A percentile compares a stretch with the other conserved stretches of the same genome.
Conservation (phyloP, 2,329 filamentous ascomycete genomes). For the Penicillium olsonii region DNA sequence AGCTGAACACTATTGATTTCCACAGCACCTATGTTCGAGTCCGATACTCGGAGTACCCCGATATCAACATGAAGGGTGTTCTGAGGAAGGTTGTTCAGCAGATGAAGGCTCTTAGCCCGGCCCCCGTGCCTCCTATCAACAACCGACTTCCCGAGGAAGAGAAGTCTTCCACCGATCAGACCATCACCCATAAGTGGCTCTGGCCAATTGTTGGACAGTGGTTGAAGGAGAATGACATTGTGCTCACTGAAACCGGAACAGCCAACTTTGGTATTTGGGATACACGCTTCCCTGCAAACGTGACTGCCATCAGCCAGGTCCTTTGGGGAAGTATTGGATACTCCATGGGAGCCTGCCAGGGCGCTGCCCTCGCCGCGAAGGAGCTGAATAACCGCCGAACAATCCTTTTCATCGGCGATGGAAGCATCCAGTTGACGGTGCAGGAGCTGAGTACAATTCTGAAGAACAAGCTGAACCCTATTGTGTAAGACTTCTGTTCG, state of each 20-base stretch:
- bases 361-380: slow-evolving; percentile 72
- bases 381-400: slow-evolving; percentile 67
- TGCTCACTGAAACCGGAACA: slow-evolving; percentile 86
- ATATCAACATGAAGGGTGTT: slow-evolving; percentile 77
- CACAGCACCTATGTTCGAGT: slow-evolving; percentile 75
- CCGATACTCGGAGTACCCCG: slow-evolving; percentile 76
- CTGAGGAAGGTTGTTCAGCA: slow-evolving; percentile 68
- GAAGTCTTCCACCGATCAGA: slow-evolving; percentile 32
- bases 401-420: slow-evolving; percentile 86
- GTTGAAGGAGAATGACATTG: slow-evolving; percentile 70
- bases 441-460: slow-evolving; percentile 87
- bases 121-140: slow-evolving; percentile 55
- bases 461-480: slow-evolving; percentile 70
- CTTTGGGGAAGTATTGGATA: slow-evolving; percentile 71
- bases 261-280: slow-evolving; percentile 88
- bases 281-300: slow-evolving; percentile 73
- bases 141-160: slow-evolving; percentile 52
- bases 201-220: slow-evolving; percentile 77
- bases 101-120: slow-evolving; percentile 57
- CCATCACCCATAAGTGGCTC: slow-evolving; percentile 58
- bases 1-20: slow-evolving; percentile 79
- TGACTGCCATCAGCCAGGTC: slow-evolving; percentile 78
- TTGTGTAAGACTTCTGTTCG: slow-evolving; percentile 59
- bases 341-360: slow-evolving; percentile 63
- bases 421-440: slow-evolving; percentile 79